These are phyloP conservation scores for Debaryomycetaceae sp. DNA, from an alignment of 1,139 yeast genomes.

Conservation along the genomic window DNA sequence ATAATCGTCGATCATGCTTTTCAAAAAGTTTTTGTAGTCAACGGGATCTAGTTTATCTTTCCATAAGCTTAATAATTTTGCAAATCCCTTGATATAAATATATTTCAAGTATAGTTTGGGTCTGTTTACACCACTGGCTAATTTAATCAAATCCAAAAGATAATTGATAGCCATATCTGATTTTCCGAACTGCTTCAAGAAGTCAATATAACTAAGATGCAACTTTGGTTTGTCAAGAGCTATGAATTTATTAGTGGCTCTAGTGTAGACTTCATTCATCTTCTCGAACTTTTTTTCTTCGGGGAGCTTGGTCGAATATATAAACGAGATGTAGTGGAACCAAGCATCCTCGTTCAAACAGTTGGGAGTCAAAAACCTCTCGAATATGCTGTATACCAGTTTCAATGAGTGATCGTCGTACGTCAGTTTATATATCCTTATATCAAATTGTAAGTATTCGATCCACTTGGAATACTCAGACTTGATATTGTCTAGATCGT, in stretches of 20 bases:
- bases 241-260: slow-evolving; percentile 43
- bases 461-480: slow-evolving; percentile 49
- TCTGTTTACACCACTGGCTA: slow-evolving; percentile 21
- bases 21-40: slow-evolving; percentile 9
- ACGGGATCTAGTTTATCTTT: slow-evolving; percentile 3
- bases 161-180: slow-evolving; percentile 25
- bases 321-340: slow-evolving; percentile 53
- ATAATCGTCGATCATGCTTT: slow-evolving; percentile 16
- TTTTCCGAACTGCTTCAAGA: slow-evolving; percentile 20
- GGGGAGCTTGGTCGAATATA: slow-evolving; percentile 12
- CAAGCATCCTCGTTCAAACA: slow-evolving; percentile 52
- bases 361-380: slow-evolving; percentile 59
- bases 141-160: slow-evolving; percentile 24
- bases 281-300: slow-evolving; percentile 17
- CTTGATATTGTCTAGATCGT: slow-evolving; percentile 14
- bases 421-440: slow-evolving; percentile 9
- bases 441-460: slow-evolving; percentile 48
- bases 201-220: slow-evolving; percentile 41
- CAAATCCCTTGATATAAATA: slow-evolving; percentile 21
- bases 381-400: slow-evolving; percentile 42
- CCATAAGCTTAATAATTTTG: slow-evolving; percentile 20
- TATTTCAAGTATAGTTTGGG: slow-evolving; percentile 17
- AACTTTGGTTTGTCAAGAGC: slow-evolving; percentile 39
- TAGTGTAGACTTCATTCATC: slow-evolving; percentile 32
- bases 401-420: slow-evolving; percentile 6